Evolutionary conservation across 2,329 filamentous ascomycete species (phyloP).

Genomic region (Arthrobotrys pseudoclavata): DNA sequence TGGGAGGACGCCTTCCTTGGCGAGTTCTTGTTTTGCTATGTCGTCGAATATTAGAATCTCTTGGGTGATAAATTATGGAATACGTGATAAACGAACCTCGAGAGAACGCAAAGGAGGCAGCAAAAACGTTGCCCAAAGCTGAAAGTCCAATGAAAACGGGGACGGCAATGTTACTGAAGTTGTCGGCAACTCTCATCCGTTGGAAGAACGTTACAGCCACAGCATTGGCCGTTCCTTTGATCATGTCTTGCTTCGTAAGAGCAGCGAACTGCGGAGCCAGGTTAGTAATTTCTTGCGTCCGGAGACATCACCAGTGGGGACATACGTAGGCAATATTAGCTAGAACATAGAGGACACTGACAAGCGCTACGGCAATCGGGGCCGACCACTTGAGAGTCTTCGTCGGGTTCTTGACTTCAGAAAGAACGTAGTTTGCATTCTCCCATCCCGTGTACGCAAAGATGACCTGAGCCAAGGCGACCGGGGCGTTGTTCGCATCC

Average conservation of each 20-base stretch:
- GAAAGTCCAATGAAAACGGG: constrained; percentile 74
- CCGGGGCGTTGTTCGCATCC: constrained; percentile 52
- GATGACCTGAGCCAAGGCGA: constrained; percentile 71
- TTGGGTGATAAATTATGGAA: background rate
- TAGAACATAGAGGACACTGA: constrained; percentile 74
- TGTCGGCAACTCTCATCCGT: constrained; percentile 72
- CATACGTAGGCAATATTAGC: constrained; percentile 74
- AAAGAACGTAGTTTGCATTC: constrained; percentile 74
- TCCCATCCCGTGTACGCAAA: constrained; percentile 77
- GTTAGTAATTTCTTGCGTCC: background rate
- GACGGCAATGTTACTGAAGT: constrained; percentile 68
- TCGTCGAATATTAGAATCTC: background rate
- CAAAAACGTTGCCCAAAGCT: constrained; percentile 74
- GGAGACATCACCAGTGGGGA: background rate
- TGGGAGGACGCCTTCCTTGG: constrained; percentile 77
- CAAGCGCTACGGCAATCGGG: constrained; percentile 72
- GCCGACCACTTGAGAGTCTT: constrained; percentile 72
- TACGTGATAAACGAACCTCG: constrained; percentile 64
- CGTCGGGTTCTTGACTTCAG: constrained; percentile 72
- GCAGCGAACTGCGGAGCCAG: constrained; percentile 69
- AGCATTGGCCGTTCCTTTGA: constrained; percentile 70
- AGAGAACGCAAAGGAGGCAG: constrained; percentile 73
- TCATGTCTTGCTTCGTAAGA: constrained; percentile 73
- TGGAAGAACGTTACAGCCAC: constrained; percentile 74
- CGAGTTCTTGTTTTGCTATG: constrained; percentile 70